Percentiles rank a stretch among this genome's conserved stretches.
These are phyloP conservation scores for Pelargonium fulgidum DNA, from an alignment of 441 rosid genomes.

Conservation along the genomic window DNA sequence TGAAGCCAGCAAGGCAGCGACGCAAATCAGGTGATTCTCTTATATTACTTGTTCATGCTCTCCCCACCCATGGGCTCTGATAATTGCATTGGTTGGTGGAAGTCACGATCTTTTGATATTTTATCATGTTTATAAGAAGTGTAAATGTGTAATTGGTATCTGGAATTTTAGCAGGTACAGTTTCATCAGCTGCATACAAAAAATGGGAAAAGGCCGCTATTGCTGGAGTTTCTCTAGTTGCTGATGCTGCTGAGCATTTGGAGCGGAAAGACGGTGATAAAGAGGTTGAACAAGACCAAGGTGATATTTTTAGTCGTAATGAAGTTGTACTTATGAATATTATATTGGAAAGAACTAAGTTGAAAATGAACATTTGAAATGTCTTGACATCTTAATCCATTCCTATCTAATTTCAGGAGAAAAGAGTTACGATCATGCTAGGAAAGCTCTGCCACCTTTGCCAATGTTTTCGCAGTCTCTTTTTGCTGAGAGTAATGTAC, in stretches of 20 bases:
- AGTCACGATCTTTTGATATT: constrained; percentile 3
- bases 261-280: constrained; percentile 55
- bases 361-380: constrained; percentile 14
- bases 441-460: constrained; percentile 38
- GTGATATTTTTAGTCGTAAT: constrained; percentile 19
- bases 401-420: constrained; percentile 35
- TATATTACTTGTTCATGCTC: background rate
- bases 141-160: background rate
- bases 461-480: constrained; percentile 40
- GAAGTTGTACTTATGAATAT: too few relatives aligned
- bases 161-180: constrained; percentile 29
- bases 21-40: constrained; percentile 59
- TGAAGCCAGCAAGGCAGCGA: constrained; percentile 70
- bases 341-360: constrained; percentile 17
- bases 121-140: constrained; percentile 3
- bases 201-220: constrained; percentile 98
- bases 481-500: constrained; percentile 43
- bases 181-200: constrained; percentile 60
- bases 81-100: background rate
- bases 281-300: constrained; percentile 43
- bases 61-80: background rate
- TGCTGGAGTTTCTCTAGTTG: constrained; percentile 98
- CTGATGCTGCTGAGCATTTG: constrained; percentile 98
- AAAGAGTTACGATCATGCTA: constrained; percentile 34
- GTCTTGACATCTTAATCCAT: constrained; percentile 17